These are phyloP conservation scores for Zoysia matrella DNA, from an alignment of 202 grass and related monocot species.

Conservation along the genomic window DNA sequence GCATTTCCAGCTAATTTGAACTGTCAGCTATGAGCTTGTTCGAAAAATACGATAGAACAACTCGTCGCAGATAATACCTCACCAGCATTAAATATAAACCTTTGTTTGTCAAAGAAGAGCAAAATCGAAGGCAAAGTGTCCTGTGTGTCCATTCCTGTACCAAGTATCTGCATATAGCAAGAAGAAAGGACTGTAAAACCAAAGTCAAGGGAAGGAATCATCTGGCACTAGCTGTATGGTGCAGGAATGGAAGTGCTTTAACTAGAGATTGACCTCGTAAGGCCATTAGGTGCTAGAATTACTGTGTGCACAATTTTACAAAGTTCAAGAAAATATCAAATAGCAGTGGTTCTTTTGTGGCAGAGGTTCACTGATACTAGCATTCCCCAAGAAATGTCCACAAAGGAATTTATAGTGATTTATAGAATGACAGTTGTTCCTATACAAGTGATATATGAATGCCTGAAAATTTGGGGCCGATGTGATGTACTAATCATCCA, in stretches of 20 bases:
- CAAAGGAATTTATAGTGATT: background rate
- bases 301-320: background rate
- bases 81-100: slow-evolving; percentile 94
- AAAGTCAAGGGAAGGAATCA: no score
- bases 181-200: slow-evolving; percentile 14
- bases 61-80: slow-evolving; percentile 61
- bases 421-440: slow-evolving; percentile 16
- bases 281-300: background rate
- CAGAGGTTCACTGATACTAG: background rate
- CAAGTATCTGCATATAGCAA: slow-evolving; percentile 67
- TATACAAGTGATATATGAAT: background rate
- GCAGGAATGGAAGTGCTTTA: background rate
- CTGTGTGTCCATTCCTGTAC: slow-evolving; percentile 98
- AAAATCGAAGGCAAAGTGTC: slow-evolving; percentile 94
- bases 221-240: background rate
- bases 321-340: background rate
- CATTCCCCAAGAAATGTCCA: slow-evolving; percentile 1
- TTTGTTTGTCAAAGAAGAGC: slow-evolving; percentile 91
- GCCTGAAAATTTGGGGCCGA: background rate
- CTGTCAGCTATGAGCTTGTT: slow-evolving; percentile 2
- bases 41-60: slow-evolving; percentile 22
- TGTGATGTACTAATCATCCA: background rate
- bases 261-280: background rate
- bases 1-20: slow-evolving; percentile 16
- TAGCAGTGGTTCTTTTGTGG: background rate